phyloP scores from a whole-genome alignment of 2,329 filamentous ascomycete species.

The Albifimbria verrucaria region DNA sequence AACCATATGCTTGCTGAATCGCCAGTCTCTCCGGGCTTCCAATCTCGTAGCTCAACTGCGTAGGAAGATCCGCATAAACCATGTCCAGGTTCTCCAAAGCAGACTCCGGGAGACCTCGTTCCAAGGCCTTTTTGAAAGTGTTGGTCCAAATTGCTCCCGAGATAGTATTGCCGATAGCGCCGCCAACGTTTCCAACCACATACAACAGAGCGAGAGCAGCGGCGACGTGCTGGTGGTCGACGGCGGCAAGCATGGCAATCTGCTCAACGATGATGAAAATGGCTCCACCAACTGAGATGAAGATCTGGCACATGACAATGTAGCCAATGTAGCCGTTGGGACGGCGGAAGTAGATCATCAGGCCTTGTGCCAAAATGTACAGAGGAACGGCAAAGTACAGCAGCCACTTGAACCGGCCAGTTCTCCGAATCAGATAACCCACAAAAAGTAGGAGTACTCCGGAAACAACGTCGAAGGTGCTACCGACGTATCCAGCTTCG shows the following conservation, averaged over 20 bases:
- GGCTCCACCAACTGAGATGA: conserved; percentile 48
- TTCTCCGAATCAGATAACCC: conserved; percentile 42
- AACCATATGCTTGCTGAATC: conserved; percentile 57
- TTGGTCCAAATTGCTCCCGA: conserved; percentile 29
- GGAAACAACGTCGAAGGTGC: conserved; percentile 46
- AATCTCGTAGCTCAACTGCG: conserved; percentile 47
- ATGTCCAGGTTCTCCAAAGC: conserved; percentile 32
- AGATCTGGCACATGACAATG: conserved; percentile 48
- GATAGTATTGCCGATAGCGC: conserved; percentile 24
- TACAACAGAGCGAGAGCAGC: conserved; percentile 24
- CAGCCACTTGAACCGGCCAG: conserved; percentile 50
- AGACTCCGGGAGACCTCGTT: conserved; percentile 44
- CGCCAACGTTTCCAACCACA: conserved; percentile 22
- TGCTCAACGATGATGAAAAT: conserved; percentile 41
- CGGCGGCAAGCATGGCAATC: conserved; percentile 24
- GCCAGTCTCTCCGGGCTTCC: conserved; percentile 43
- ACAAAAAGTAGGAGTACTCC: conserved; percentile 44
- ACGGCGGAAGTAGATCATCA: conserved; percentile 31
- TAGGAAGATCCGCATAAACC: conserved; percentile 52
- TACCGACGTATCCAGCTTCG: conserved; percentile 43
- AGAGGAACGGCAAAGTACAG: conserved; percentile 46
- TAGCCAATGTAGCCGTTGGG: conserved; percentile 37
- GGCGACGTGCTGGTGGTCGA: conserved; percentile 29
- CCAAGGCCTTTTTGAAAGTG: conserved; percentile 38
- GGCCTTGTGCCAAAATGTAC: conserved; percentile 48